These are phyloP conservation scores for Eucalyptus polyanthemos DNA, from an alignment of 345 rosid genomes.

Conservation along the genomic window DNA sequence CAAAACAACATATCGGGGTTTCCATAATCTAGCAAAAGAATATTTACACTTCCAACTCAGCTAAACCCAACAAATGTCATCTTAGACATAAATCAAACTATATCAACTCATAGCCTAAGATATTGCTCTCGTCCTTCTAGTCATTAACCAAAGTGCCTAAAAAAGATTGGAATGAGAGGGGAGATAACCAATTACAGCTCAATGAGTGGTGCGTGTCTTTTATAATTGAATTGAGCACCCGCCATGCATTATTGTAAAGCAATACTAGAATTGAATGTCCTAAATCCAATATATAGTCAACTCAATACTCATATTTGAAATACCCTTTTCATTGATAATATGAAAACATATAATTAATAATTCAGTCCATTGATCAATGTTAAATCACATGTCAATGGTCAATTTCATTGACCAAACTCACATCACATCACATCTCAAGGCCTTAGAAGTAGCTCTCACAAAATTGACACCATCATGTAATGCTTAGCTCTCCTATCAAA, in stretches of 20 bases:
- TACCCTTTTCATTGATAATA: background rate
- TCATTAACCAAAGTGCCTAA: background rate
- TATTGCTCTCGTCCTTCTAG: background rate
- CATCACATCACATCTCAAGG: background rate
- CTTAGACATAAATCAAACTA: background rate
- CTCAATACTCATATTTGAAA: background rate
- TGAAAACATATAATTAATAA: accelerated
- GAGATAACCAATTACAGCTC: background rate
- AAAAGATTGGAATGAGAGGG: background rate
- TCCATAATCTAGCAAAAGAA: background rate
- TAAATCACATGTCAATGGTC: background rate
- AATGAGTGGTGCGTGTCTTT: background rate
- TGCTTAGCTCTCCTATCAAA: too few species aligned
- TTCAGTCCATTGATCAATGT: accelerated
- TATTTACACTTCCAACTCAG: background rate
- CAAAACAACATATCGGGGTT: too few species aligned
- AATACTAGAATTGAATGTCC: background rate
- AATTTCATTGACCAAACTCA: background rate
- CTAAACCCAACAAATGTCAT: background rate
- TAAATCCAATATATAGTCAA: background rate
- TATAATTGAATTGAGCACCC: too few species aligned
- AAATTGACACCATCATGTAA: background rate
- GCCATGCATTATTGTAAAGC: too few species aligned
- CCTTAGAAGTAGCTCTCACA: background rate
- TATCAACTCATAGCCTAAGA: background rate